A percentile compares a stretch with the other conserved stretches of the same genome.
Conservation (phyloP, 2,329 filamentous ascomycete genomes). For the Sarocladium kiliense region DNA sequence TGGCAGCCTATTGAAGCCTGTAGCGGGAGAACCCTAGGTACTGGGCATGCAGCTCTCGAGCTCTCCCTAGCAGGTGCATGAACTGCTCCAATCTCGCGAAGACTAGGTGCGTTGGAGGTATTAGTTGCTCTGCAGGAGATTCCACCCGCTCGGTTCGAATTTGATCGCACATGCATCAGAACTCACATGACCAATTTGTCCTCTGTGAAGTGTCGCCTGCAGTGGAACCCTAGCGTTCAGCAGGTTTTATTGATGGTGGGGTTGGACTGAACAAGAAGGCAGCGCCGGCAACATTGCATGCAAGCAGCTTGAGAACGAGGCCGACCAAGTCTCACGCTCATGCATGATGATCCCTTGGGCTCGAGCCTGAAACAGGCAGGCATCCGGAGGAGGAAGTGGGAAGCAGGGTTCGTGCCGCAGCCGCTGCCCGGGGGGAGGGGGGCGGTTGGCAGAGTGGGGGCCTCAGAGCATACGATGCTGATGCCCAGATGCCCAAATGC, state of each 20-base stretch:
- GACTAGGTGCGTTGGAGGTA: neutral
- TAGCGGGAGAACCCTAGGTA: no score
- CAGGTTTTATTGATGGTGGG: constrained; percentile 3
- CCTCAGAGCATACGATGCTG: neutral
- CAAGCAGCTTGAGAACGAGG: neutral
- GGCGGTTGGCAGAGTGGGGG: neutral
- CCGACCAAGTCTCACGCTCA: neutral
- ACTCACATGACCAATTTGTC: neutral
- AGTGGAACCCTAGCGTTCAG: neutral
- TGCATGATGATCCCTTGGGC: constrained; percentile 1
- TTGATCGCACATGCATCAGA: neutral
- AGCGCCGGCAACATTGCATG: neutral
- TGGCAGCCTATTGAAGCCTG: no score
- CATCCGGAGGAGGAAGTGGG: constrained; percentile 2
- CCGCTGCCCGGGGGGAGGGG: neutral
- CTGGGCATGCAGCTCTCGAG: no score
- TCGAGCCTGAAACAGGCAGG: constrained; percentile 5
- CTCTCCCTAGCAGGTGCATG: neutral
- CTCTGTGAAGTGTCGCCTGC: neutral
- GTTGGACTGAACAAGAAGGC: neutral
- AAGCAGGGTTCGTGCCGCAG: constrained; percentile 6
- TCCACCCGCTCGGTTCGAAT: neutral
- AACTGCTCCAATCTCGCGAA: neutral
- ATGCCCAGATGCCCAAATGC: neutral
- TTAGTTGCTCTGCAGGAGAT: neutral